Base-by-base conservation (phyloP, 1,139 yeast species). In the Meyerozyma athensensis region DNA sequence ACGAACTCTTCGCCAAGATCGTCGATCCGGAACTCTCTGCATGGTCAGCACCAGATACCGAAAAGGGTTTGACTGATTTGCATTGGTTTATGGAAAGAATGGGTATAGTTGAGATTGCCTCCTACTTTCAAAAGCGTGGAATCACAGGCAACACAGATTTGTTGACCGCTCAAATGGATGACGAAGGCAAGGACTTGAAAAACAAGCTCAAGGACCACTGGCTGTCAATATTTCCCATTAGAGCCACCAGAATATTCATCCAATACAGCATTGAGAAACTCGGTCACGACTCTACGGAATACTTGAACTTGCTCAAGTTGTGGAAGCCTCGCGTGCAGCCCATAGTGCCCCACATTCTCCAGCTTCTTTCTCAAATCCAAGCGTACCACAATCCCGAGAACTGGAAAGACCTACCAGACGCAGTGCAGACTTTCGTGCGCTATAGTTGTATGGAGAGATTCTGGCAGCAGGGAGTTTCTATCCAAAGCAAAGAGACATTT, bases 71-170 rank as follows among this genome's bases (percentile, higher is more conserved):
- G 28, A 70, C 81, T 58, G 95, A 92, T 53, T 68, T 94, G 37
- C 96, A 87, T 46, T 90, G 97, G 97, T 94, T 94, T 51, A 90
- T 92, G 97, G 97, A 90, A 59, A 75, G 97, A 50, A 74, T 94
- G 40, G 98, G 98, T 3, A 86, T 94, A 38, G 97, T 89, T 3
- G 81, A 81, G 56, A 92, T 94, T 53, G 96, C 97, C 0, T 84
- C 85, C 40, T 94, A 94, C 54, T 90, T 94, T 61, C 81, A 82
- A 46, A 74, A 78, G 12, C 72, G 97, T 47, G 87, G 86, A 6
- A 92, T 90, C 20, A 74, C 86, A 1, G 87, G 90, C 2, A 63
- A 71, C 19, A 83, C 96, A 1, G 80, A 90, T 56, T 63, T 94
- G 39, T 60, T 90, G 37, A 76, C 79, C 36, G 84, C 94, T 0